phyloP scores from a whole-genome alignment of 352 stramenopile species.

The Globisporangium splendens region DNA sequence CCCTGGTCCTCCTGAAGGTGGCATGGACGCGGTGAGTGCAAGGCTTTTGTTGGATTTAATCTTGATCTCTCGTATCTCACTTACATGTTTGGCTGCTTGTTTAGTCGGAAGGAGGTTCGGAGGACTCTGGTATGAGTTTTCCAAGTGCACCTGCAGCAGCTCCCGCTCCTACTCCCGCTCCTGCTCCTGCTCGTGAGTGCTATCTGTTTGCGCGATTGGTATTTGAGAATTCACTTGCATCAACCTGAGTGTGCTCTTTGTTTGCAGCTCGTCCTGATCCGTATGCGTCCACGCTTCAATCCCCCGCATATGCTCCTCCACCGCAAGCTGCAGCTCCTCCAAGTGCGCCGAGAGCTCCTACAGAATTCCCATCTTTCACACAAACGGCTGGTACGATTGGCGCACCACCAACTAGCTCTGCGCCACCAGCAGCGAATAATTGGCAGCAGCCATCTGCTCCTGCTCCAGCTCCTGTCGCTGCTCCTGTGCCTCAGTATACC shows the following conservation, averaged over 20 bases:
- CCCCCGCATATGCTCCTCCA: constrained; percentile 11
- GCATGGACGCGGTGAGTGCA: constrained; percentile 32
- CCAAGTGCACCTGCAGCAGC: constrained; percentile 7
- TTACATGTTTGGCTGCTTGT: neutral
- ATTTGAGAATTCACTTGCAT: neutral
- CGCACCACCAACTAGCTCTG: constrained; percentile 9
- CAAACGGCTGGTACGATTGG: constrained; percentile 26
- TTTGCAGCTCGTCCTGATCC: constrained; percentile 4
- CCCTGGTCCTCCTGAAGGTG: constrained; percentile 71
- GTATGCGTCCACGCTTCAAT: neutral
- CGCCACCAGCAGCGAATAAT: constrained; percentile 4
- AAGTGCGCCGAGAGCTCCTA: constrained; percentile 13
- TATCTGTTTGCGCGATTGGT: neutral
- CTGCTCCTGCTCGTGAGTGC: neutral
- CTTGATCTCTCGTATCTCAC: neutral
- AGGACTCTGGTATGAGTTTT: constrained; percentile 14
- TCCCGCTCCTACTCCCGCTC: neutral
- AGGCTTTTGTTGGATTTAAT: neutral
- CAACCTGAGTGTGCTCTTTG: neutral
- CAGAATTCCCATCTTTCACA: constrained; percentile 49
- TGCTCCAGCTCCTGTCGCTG: neutral
- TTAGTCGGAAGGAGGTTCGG: constrained; percentile 3
- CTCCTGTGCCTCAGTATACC: neutral
- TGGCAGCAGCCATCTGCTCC: constrained; percentile 9
- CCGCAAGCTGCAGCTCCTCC: constrained; percentile 6